Conservation (phyloP, 345 rosid genomes). For the Salix dunnii region DNA sequence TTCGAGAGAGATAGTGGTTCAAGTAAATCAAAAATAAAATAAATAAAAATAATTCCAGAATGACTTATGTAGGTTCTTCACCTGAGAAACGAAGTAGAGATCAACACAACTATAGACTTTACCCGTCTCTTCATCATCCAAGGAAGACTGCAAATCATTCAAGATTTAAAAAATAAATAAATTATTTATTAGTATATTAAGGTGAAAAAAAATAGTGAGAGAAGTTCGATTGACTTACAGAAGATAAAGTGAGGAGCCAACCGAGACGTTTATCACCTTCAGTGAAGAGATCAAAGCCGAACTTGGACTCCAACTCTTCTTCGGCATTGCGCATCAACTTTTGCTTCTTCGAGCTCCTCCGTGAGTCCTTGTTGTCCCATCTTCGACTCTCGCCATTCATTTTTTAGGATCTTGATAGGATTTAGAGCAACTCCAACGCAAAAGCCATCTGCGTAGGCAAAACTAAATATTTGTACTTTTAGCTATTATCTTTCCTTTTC, state of each 20-base stretch:
- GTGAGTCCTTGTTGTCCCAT: conserved; percentile 45
- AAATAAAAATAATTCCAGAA: not conserved
- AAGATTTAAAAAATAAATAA: not conserved
- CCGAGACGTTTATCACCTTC: conserved; percentile 94
- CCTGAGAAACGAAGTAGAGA: conserved; percentile 91
- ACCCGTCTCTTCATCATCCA: conserved; percentile 64
- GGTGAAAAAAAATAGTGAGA: not conserved
- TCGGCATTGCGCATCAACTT: conserved; percentile 63
- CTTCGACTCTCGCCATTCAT: conserved; percentile 49
- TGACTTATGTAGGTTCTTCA: conserved; percentile 13
- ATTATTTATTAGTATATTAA: too few species aligned
- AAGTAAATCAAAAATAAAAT: not conserved
- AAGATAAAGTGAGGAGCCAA: conserved; percentile 78
- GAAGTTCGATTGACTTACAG: conserved; percentile 44
- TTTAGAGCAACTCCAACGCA: not conserved
- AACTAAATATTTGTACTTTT: too few species aligned
- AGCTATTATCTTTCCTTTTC: too few species aligned
- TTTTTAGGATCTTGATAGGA: not conserved
- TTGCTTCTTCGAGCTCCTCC: conserved; percentile 55
- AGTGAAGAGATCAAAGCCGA: conserved; percentile 80
- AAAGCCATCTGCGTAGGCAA: too few species aligned
- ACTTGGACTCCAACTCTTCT: conserved; percentile 81
- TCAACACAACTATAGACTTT: conserved; percentile 71
- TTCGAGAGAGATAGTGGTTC: not conserved
- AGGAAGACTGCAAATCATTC: conserved; percentile 63